A percentile compares a stretch with the other conserved stretches of the same genome.
Evolutionary conservation across 1,284 basidiomycete genomes (phyloP).

Genomic region (Fistulina hepatica): DNA sequence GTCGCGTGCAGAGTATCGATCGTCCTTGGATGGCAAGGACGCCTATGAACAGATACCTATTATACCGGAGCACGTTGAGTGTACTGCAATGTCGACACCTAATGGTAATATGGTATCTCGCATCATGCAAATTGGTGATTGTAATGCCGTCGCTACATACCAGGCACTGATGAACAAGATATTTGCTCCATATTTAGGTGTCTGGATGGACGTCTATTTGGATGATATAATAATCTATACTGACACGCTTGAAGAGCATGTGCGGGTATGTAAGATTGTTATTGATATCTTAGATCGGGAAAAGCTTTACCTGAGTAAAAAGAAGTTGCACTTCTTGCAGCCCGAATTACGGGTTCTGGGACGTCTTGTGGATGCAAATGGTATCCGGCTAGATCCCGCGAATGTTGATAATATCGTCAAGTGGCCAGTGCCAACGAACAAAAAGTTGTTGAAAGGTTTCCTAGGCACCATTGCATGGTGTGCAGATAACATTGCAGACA

Average conservation of each 20-base stretch:
- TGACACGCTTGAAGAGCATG: slow-evolving; percentile 2
- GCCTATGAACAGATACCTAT: slow-evolving; percentile 5
- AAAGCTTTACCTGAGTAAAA: slow-evolving; percentile 6
- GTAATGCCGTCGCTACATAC: slow-evolving; percentile 10
- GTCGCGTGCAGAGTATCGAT: not conserved
- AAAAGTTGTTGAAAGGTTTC: slow-evolving; percentile 4
- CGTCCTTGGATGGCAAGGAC: not conserved
- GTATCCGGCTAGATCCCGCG: slow-evolving; percentile 5
- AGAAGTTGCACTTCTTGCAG: slow-evolving; percentile 5
- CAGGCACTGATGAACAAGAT: slow-evolving; percentile 11
- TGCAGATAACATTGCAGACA: slow-evolving; percentile 2
- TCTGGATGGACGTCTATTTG: slow-evolving; percentile 8
- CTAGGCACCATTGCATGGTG: slow-evolving; percentile 8
- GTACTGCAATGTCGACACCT: slow-evolving; percentile 2
- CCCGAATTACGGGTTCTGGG: slow-evolving; percentile 5
- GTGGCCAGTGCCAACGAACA: slow-evolving; percentile 7
- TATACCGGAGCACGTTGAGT: slow-evolving; percentile 1
- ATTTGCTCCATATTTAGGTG: slow-evolving; percentile 8
- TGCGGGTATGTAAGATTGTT: slow-evolving; percentile 7
- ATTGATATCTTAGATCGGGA: slow-evolving; percentile 6
- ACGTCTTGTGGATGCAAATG: slow-evolving; percentile 2
- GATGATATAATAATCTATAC: slow-evolving; percentile 6
- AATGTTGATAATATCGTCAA: slow-evolving; percentile 5
- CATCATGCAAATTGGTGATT: slow-evolving; percentile 8
- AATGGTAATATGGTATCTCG: slow-evolving; percentile 1